phyloP scores from a whole-genome alignment of 169 alveolate genomes.

The Plasmodium fragile region DNA sequence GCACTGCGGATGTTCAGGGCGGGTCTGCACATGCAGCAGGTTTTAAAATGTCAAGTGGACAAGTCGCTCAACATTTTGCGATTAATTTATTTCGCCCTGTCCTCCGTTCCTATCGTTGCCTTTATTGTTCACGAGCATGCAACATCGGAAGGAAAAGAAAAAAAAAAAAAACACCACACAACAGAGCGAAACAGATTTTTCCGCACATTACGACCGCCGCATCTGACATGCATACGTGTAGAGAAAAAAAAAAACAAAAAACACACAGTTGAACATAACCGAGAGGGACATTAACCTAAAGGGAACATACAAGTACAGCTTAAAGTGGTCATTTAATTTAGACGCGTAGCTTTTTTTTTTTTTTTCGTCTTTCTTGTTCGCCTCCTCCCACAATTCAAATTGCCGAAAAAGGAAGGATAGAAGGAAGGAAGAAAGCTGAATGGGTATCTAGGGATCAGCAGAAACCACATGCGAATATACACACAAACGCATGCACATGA shows the following conservation, averaged over 20 bases:
- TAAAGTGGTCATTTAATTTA: background rate
- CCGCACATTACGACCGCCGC: background rate
- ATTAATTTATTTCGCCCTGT: background rate
- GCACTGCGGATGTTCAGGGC: background rate
- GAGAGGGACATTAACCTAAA: background rate
- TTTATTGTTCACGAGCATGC: background rate
- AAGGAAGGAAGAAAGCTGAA: background rate
- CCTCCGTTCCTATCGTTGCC: background rate
- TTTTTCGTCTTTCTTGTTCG: background rate
- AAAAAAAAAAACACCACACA: background rate
- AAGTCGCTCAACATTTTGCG: background rate
- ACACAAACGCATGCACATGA: background rate
- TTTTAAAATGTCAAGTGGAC: background rate
- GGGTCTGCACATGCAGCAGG: background rate
- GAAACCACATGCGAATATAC: background rate
- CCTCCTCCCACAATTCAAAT: background rate
- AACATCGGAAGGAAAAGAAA: background rate
- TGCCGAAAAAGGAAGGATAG: background rate
- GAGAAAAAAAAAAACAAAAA: background rate
- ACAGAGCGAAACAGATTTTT: constrained; percentile 9
- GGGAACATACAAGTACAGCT: background rate
- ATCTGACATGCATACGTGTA: constrained; percentile 18
- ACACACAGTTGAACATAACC: background rate
- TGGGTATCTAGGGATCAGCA: background rate
- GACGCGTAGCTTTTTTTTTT: background rate